Evolutionary conservation across 768 basidiomycete species (phyloP).

Genomic region (Lactifluus piperatus): DNA sequence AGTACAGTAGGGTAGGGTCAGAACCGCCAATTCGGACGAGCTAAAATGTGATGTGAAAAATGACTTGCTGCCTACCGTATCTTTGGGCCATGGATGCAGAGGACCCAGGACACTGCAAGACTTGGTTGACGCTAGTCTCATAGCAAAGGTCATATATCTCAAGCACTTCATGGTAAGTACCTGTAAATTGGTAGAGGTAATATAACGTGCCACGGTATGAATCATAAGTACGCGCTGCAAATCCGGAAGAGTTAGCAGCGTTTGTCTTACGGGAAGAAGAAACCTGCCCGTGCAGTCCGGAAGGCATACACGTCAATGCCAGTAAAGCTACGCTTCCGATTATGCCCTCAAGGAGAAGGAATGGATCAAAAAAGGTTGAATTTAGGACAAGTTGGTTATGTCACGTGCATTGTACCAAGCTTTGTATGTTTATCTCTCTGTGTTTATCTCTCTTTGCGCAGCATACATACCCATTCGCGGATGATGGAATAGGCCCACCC

Average conservation of each 20-base stretch:
- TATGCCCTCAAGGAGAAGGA: neutral
- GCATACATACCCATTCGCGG: neutral
- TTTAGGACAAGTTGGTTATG: neutral
- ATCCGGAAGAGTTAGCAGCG: neutral
- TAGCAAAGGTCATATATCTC: neutral
- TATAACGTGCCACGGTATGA: neutral
- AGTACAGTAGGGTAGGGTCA: constrained; percentile 47
- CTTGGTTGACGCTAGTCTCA: neutral
- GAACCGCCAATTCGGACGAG: constrained; percentile 24
- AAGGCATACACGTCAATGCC: neutral
- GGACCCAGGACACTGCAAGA: neutral
- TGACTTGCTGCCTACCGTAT: neutral
- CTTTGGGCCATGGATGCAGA: neutral
- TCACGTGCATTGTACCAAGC: neutral
- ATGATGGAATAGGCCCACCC: neutral
- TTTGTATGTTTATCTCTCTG: neutral
- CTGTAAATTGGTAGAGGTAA: neutral
- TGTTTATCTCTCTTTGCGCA: neutral
- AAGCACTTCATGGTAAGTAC: neutral
- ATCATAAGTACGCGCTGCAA: neutral
- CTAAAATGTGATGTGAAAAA: neutral
- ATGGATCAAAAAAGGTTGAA: neutral
- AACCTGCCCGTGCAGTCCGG: neutral
- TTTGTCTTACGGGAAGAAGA: neutral
- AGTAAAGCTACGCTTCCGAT: neutral